These are phyloP conservation scores for Geotrichum histeridarum DNA, from an alignment of 1,139 yeast genomes.

Conservation along the genomic window DNA sequence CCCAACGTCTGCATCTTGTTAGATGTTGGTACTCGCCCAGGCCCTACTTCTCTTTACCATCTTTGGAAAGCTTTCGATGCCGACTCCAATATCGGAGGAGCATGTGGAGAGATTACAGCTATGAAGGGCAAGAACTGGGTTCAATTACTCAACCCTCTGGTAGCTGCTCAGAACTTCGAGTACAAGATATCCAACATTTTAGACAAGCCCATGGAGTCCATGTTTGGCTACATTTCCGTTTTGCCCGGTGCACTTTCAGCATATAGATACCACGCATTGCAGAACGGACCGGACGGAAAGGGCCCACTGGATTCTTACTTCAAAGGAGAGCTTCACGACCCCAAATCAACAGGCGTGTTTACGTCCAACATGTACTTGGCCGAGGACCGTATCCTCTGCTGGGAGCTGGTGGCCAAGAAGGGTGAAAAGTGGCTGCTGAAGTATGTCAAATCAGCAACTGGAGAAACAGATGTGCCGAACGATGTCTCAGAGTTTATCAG, in stretches of 20 bases:
- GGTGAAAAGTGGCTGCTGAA: conserved; percentile 87
- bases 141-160: conserved; percentile 79
- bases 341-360: conserved; percentile 67
- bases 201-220: conserved; percentile 90
- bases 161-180: conserved; percentile 94
- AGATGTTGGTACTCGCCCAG: conserved; percentile 96
- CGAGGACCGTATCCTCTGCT: conserved; percentile 92
- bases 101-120: conserved; percentile 94
- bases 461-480: conserved; percentile 98
- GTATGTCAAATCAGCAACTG: conserved; percentile 88
- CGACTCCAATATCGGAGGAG: conserved; percentile 96
- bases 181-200: conserved; percentile 92
- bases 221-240: conserved; percentile 89
- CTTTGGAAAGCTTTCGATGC: conserved; percentile 95
- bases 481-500: conserved; percentile 82
- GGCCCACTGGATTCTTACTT: conserved; percentile 88
- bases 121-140: conserved; percentile 85
- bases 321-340: conserved; percentile 72
- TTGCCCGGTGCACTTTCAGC: conserved; percentile 96
- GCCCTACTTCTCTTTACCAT: conserved; percentile 76
- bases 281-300: conserved; percentile 81
- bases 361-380: conserved; percentile 97
- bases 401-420: conserved; percentile 91
- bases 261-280: conserved; percentile 81
- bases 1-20: conserved; percentile 80